Evolutionary conservation across 2,329 filamentous ascomycete genomes (phyloP).

Genomic region (Penicillium sp.): DNA sequence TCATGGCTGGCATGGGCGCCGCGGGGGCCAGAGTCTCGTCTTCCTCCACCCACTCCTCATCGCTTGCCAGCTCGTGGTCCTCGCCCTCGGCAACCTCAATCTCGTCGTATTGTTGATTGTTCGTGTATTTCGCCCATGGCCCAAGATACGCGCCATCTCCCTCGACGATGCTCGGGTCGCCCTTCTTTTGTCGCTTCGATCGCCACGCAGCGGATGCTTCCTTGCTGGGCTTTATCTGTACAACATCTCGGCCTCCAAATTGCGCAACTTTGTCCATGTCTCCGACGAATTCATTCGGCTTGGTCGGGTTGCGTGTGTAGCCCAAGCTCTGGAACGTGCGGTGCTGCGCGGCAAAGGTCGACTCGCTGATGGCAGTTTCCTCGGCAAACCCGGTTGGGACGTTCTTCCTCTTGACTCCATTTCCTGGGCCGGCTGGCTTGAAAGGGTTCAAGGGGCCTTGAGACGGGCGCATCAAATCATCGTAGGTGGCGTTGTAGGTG

Average conservation of each 20-base stretch:
- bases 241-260: conserved; percentile 49
- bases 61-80: conserved; percentile 67
- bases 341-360: conserved; percentile 83
- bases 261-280: conserved; percentile 43
- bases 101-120: conserved; percentile 65
- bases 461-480: conserved; percentile 61
- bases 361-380: conserved; percentile 83
- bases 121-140: conserved; percentile 83
- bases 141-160: conserved; percentile 86
- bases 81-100: conserved; percentile 59
- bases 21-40: conserved; percentile 48
- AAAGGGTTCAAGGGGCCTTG: conserved; percentile 72
- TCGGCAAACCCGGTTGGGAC: conserved; percentile 79
- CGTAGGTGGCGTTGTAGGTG: conserved; percentile 58
- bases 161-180: conserved; percentile 75
- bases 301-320: conserved; percentile 48
- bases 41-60: conserved; percentile 72
- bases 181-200: conserved; percentile 76
- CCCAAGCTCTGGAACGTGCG: conserved; percentile 67
- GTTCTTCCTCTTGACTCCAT: conserved; percentile 67
- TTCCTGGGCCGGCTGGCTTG: conserved; percentile 53
- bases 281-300: conserved; percentile 45
- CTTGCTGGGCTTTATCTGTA: conserved; percentile 58
- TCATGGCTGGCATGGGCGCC: conserved; percentile 46
- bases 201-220: conserved; percentile 63